Percentiles rank a stretch among this genome's conserved stretches.
These are phyloP conservation scores for Didymella sp. DNA, from an alignment of 2,329 filamentous ascomycete species.

Conservation along the genomic window DNA sequence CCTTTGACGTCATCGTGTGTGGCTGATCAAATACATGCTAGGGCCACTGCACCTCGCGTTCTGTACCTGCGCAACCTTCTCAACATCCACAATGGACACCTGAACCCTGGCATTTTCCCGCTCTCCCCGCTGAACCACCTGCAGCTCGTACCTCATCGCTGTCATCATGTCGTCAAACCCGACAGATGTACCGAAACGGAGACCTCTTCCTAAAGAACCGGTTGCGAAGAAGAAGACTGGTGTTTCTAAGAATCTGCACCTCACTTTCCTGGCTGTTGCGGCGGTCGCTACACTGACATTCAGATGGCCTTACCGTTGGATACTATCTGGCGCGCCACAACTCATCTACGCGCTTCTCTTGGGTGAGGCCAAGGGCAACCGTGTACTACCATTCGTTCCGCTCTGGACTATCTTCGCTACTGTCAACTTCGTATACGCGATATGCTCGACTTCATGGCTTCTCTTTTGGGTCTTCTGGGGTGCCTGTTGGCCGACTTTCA, in stretches of 20 bases:
- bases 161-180: conserved; percentile 11
- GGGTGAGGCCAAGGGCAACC: conserved; percentile 46
- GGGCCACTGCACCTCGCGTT: neutral
- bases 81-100: conserved; percentile 9
- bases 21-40: conserved; percentile 13
- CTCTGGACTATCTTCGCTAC: conserved; percentile 58
- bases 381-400: conserved; percentile 55
- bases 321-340: conserved; percentile 52
- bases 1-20: conserved; percentile 14
- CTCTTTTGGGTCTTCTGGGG: conserved; percentile 55
- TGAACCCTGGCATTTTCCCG: neutral
- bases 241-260: conserved; percentile 7
- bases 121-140: neutral
- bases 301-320: conserved; percentile 44
- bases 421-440: conserved; percentile 56
- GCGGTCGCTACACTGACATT: conserved; percentile 8
- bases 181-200: conserved; percentile 6
- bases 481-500: conserved; percentile 53
- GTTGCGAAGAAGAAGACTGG: conserved; percentile 11
- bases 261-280: conserved; percentile 7
- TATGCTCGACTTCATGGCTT: conserved; percentile 61
- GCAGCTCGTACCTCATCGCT: neutral
- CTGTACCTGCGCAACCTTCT: conserved; percentile 12
- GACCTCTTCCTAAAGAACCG: conserved; percentile 4
- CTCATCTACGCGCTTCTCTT: conserved; percentile 48